phyloP scores from a whole-genome alignment of 345 rosid species.

The Gossypium stocksii region DNA sequence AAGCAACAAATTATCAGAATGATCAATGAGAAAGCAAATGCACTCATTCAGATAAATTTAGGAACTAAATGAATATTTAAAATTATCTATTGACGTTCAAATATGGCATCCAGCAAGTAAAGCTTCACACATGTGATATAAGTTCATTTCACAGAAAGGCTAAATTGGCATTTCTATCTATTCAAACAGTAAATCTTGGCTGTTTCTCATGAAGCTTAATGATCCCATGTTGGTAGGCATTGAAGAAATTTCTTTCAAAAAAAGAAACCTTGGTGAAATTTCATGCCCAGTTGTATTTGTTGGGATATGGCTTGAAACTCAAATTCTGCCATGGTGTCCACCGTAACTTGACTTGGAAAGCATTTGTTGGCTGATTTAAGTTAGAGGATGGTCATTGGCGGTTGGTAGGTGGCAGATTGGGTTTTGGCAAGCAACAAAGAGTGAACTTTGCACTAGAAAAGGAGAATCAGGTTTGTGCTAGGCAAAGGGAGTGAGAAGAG shows the following conservation, averaged over 20 bases:
- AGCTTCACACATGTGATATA: neutral
- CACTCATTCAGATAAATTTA: neutral
- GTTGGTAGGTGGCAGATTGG: neutral
- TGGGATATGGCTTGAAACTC: neutral
- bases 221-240: neutral
- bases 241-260: neutral
- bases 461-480: neutral
- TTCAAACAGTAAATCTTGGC: neutral
- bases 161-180: constrained; percentile 5
- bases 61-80: neutral
- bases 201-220: neutral
- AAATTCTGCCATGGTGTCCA: neutral
- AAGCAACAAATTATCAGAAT: neutral
- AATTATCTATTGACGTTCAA: neutral
- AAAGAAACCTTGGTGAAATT: neutral
- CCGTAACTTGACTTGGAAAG: neutral
- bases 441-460: neutral
- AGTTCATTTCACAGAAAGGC: neutral
- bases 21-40: neutral
- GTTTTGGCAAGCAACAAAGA: neutral
- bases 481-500: too few relatives aligned
- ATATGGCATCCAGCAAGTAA: constrained; percentile 2
- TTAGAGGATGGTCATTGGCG: neutral
- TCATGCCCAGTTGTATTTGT: neutral
- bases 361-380: neutral